A percentile compares a stretch with the other conserved stretches of the same genome.
These are phyloP conservation scores for Tricholoma matsutake DNA, from an alignment of 768 basidiomycete genomes.

Conservation along the genomic window DNA sequence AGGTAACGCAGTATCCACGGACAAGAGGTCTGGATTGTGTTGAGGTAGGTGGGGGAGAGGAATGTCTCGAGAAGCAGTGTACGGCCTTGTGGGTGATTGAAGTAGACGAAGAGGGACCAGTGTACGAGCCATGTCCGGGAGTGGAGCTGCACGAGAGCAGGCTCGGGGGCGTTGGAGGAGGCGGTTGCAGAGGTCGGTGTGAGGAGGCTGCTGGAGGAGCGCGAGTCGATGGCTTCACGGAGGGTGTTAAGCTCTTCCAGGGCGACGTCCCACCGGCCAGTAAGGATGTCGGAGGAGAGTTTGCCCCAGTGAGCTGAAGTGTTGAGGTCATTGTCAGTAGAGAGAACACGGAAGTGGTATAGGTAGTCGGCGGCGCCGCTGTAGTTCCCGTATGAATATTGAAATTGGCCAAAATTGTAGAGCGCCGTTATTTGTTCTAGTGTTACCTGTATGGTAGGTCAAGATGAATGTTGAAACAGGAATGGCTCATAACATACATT, in stretches of 20 bases:
- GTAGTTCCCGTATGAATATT: constrained; percentile 98
- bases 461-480: neutral
- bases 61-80: constrained; percentile 94
- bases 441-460: constrained; percentile 61
- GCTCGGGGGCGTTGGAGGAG: constrained; percentile 46
- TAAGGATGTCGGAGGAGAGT: constrained; percentile 93
- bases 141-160: constrained; percentile 85
- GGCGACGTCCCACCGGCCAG: constrained; percentile 93
- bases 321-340: constrained; percentile 89
- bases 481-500: constrained; percentile 47
- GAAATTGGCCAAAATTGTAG: constrained; percentile 98
- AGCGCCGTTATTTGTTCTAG: constrained; percentile 93
- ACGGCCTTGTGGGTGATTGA: constrained; percentile 91
- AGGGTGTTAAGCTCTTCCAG: constrained; percentile 93
- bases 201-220: constrained; percentile 51
- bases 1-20: constrained; percentile 97
- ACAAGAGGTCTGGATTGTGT: constrained; percentile 94
- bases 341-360: constrained; percentile 97
- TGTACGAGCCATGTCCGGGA: constrained; percentile 95
- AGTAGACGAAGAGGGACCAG: constrained; percentile 98
- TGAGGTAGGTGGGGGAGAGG: constrained; percentile 94
- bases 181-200: constrained; percentile 30
- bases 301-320: constrained; percentile 99
- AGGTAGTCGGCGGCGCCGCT: constrained; percentile 95
- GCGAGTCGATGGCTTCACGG: constrained; percentile 88